Percentiles rank a stretch among this genome's conserved stretches.
phyloP scores from a whole-genome alignment of 306 rosid species.

The Cercis canadensis region DNA sequence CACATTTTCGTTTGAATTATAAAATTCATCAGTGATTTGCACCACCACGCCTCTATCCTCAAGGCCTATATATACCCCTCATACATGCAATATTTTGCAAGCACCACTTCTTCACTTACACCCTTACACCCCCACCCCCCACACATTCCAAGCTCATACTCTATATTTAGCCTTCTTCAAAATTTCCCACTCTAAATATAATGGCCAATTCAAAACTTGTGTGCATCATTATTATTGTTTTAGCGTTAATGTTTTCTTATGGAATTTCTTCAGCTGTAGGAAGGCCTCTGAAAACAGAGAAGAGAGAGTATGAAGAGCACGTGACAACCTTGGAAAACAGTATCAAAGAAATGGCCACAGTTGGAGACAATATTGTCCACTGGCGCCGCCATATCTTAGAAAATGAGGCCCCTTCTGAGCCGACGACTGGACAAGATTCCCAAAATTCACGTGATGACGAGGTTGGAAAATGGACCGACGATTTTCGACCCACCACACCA shows the following conservation, averaged over 20 bases:
- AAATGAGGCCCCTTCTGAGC: neutral
- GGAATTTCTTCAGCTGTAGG: constrained; percentile 39
- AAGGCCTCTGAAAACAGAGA: constrained; percentile 43
- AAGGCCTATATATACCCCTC: constrained; percentile 55
- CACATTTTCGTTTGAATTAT: constrained; percentile 10
- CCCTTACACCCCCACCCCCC: too few relatives aligned
- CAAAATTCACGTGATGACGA: neutral
- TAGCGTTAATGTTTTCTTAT: constrained; percentile 39
- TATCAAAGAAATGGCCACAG: constrained; percentile 1
- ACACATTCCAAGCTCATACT: too few relatives aligned
- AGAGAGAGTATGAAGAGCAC: constrained; percentile 15
- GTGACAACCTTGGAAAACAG: neutral
- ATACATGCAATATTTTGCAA: constrained; percentile 27
- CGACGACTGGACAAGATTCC: neutral
- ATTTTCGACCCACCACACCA: too few relatives aligned
- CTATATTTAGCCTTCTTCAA: too few relatives aligned
- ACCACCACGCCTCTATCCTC: neutral
- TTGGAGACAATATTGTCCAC: neutral
- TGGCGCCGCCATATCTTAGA: constrained; percentile 37
- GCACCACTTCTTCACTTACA: neutral
- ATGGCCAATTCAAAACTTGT: constrained; percentile 57
- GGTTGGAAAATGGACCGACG: too few relatives aligned
- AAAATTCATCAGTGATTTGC: neutral
- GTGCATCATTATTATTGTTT: constrained; percentile 33
- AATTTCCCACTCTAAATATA: neutral